Base-by-base conservation (phyloP, 441 rosid species). In the Corymbia citriodora region DNA sequence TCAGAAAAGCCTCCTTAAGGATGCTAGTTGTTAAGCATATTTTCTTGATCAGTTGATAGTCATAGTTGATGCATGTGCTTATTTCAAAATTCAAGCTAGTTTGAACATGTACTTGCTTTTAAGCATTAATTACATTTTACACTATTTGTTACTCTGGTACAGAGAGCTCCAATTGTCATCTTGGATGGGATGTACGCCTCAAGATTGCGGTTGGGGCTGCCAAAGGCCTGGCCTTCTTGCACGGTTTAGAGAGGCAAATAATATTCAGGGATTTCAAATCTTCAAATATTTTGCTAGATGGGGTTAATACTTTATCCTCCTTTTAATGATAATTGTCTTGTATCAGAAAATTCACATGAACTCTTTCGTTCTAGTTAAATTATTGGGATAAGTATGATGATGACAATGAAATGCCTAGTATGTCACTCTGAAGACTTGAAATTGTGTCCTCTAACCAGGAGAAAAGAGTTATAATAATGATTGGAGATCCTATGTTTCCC, bases 261-360 rank as follows among this genome's bases (percentile, higher is more conserved):
- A 89, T 61, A 85, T 63, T n/a, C 54, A 89, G 88, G 86, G 90
- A 85, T 86, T 89, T 89, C 25, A 85, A 89, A 57, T 55, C 83
- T 25, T 52, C 90, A 7, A 89, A 89, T 54, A 85, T 89, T 49
- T 50, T 85, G 48, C 90, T 50, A 25, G 90, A 85, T 33, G 88
- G 52, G 88, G 90, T 89, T 70, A 33, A 16, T 17, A 70, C 9
- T 9, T 31, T 70, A 70, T 70, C 45, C 45, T 31, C 7, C 45
- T 31, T 70, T 2, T 31, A 68, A 31, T 68, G 21, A 31, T 68
- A 16, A 70, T 2, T 21, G 45, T 70, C 79, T 12, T 31, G 45
- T 31, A 17, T 31, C 72, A 65, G 7, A 14, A 63, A 63, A 65
- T 65, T n/a, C 72, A 65, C 14, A n/a, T n/a, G 72, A 65, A 65